phyloP scores from a whole-genome alignment of 2,329 filamentous ascomycete genomes.

The Trichoderma citrinoviride region DNA sequence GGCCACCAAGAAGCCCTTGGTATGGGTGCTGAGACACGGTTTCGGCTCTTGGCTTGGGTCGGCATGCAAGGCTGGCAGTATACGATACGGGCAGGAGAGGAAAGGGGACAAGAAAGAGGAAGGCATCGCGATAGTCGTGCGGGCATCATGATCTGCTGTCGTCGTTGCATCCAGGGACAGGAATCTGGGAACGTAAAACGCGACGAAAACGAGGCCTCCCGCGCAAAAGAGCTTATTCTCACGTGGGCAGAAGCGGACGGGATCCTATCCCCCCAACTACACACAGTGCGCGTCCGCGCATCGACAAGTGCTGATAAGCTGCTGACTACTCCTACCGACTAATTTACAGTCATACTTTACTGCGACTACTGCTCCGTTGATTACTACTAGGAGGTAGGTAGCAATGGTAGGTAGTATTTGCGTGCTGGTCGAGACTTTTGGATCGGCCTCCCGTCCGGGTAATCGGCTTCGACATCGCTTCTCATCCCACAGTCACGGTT shows the following conservation, averaged over 20 bases:
- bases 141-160: no score
- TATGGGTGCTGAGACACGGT: conserved; percentile 4
- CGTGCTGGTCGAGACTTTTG: conserved; percentile 8
- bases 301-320: conserved; percentile 9
- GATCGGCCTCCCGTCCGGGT: conserved; percentile 18
- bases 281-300: neutral
- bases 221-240: no score
- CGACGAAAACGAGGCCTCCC: no score
- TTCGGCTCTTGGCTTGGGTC: conserved; percentile 9
- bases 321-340: no score
- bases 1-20: conserved; percentile 15
- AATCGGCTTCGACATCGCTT: conserved; percentile 19
- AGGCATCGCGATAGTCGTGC: neutral
- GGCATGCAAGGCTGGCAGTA: neutral
- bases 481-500: conserved; percentile 17
- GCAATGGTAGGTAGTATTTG: no score
- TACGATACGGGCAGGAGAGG: neutral
- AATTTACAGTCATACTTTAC: no score
- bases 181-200: no score
- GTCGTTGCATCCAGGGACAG: no score
- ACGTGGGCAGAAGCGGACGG: no score
- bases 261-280: no score
- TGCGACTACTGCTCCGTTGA: no score
- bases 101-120: neutral
- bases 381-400: no score